Evolutionary conservation across 2,329 filamentous ascomycete genomes (phyloP), one percentile per base, ranked within the genome.

Genomic region (Fusarium sp.): DNA sequence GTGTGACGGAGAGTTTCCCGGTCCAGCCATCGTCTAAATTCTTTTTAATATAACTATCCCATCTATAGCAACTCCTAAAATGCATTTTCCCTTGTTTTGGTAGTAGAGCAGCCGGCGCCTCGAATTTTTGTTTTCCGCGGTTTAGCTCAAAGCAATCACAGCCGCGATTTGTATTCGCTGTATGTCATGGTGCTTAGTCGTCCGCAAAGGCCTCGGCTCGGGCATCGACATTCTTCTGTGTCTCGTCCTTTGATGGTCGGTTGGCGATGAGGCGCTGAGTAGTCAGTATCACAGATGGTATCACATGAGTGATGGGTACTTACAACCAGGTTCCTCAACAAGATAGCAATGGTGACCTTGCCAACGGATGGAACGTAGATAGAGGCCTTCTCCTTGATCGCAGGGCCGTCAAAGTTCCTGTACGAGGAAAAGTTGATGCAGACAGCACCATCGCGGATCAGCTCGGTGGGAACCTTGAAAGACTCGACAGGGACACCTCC

Each of bases 361-460:
- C 95, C 95, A 66, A 97, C 96, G 0, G 94, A 95, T 2, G 95
- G 95, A 15, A 98, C 93, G 70, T 97, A 99, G 70, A 99, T 96
- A 6, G 92, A 93, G 2, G 95, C 95, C 80, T 93, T 96, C 75
- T 97, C 91, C 79, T 97, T 98, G 66, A 98, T 88, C 43, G 91
- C 90, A 0, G 90, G 88, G 1, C 83, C 84, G 59, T 89, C 88
- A 77, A 98, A 98, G 79, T 99, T 98, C 80, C 93, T 92, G 77
- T 91, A 92, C 47, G 92, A 97, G 8, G 93, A 96, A 76, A 99
- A 98, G 79, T 99, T 99, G 80, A 99, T 93, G 82, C 95, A 99
- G n/a, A 97, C 92, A 27, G 92, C 93, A 43, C 95, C 95, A 53
- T 97, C 91, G 42, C 92, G 86, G 70, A 99, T 82, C 61, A 95